Evolutionary conservation across 345 rosid genomes (phyloP), one percentile per base, ranked within the genome.

Genomic region (Passiflora organensis): DNA sequence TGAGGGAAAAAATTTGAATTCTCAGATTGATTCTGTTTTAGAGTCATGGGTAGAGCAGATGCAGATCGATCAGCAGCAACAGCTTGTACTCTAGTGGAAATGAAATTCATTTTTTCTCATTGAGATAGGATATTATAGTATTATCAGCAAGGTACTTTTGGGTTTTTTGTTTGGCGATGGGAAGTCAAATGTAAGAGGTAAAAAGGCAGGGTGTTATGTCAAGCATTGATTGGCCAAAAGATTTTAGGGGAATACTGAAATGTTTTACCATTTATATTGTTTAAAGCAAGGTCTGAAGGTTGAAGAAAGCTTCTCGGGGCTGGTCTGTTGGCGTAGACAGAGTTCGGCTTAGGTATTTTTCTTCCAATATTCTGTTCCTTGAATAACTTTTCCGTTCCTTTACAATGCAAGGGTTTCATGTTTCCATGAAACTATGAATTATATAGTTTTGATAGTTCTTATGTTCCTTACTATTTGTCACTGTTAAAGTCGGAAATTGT

Each of bases 31-130:
- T 42, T 32, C 76, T 4, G 55, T 54, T 12, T 74, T 64, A 52
- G 78, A 77, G 37, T 67, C 82, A 10, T 90, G 91, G 97, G 63
- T 78, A 5, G 89, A 86, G 82, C 90, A 86, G 62, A 84, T 82
- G 85, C 80, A 89, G 73, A 83, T 86, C 54, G 97, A 89, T 62
- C 55, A 59, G 55, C 43, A 39, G 12, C 6, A 39, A 39, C 43
- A 6, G 43, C n/a, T 73, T 10, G 73, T 69, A 50, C 76, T 73
- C 47, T 69, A 77, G 68, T 2, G 45, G 48, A 65, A 25, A n/a
- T 12, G 19, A 25, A 24, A 6, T 5, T 21, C 19, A 14, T 17
- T 39, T 41, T 28, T 8, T 28, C 34, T 28, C 34, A 13, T 41
- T 15, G 28, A 43, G 15, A 22, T 8, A 17, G 10, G 38, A 55